These are phyloP conservation scores for Nemania abortiva DNA, from an alignment of 2,329 filamentous ascomycete genomes.

Conservation along the genomic window DNA sequence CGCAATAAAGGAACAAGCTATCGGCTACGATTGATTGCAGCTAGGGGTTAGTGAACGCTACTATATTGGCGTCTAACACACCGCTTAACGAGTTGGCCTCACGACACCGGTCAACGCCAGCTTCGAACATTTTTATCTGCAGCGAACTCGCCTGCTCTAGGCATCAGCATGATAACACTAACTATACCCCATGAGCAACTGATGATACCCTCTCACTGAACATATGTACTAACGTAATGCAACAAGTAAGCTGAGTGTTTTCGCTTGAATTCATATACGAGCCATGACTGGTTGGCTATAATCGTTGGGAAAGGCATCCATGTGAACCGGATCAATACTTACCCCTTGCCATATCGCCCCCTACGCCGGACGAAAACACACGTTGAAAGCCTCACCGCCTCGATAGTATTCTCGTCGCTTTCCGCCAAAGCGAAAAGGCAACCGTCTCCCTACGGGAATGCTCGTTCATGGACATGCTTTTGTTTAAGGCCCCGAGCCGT, in stretches of 20 bases:
- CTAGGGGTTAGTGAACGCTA: too few species aligned
- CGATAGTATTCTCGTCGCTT: background rate
- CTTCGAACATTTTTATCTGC: background rate
- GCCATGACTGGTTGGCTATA: slow-evolving; percentile 11
- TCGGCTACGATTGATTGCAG: background rate
- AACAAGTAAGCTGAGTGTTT: slow-evolving; percentile 1
- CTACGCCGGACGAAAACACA: background rate
- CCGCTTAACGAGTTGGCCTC: background rate
- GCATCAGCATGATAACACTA: slow-evolving; percentile 19
- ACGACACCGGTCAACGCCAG: background rate
- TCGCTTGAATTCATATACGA: background rate
- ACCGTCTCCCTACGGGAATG: background rate
- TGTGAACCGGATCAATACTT: background rate
- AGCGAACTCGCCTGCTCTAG: background rate
- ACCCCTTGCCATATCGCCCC: background rate
- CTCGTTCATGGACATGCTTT: background rate
- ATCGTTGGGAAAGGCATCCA: background rate
- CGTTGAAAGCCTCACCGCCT: slow-evolving; percentile 26
- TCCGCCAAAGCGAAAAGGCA: slow-evolving; percentile 5
- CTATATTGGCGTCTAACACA: slow-evolving; percentile 9
- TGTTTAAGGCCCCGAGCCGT: background rate
- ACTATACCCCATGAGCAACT: background rate
- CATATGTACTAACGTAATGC: too few species aligned
- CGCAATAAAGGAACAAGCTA: background rate
- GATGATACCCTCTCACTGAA: background rate